Evolutionary conservation across 495 filamentous ascomycete genomes (phyloP).

Genomic region (Hyaloscypha variabilis): DNA sequence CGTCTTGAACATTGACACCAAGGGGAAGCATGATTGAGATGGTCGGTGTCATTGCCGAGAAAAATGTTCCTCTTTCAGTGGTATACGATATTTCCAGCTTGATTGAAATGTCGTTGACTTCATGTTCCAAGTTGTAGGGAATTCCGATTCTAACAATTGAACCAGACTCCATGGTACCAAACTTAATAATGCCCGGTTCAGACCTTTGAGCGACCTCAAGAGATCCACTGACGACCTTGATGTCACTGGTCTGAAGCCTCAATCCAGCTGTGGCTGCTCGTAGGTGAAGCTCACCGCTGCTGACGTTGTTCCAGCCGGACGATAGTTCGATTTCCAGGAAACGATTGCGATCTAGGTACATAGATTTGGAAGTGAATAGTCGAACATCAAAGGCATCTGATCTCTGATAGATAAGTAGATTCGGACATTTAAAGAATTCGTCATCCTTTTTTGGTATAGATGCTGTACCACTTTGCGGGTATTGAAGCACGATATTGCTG

Average conservation of each 20-base stretch:
- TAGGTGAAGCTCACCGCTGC: slow-evolving; percentile 68
- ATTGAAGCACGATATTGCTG: slow-evolving; percentile 69
- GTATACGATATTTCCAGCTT: slow-evolving; percentile 78
- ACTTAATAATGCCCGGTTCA: slow-evolving; percentile 68
- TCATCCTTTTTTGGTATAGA: slow-evolving; percentile 44
- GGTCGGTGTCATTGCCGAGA: slow-evolving; percentile 65
- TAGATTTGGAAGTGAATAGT: slow-evolving; percentile 50
- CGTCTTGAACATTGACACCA: slow-evolving; percentile 94
- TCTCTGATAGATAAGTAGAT: slow-evolving; percentile 50
- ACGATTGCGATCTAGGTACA: slow-evolving; percentile 77
- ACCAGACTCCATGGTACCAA: slow-evolving; percentile 54
- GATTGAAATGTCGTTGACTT: slow-evolving; percentile 70
- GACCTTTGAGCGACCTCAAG: slow-evolving; percentile 55
- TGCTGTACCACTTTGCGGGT: slow-evolving; percentile 52
- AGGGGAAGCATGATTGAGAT: slow-evolving; percentile 75
- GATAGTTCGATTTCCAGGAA: slow-evolving; percentile 72
- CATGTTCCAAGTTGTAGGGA: slow-evolving; percentile 85
- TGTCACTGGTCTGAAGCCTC: slow-evolving; percentile 75
- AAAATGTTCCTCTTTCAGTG: slow-evolving; percentile 72
- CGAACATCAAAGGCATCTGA: slow-evolving; percentile 48
- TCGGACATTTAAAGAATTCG: slow-evolving; percentile 42
- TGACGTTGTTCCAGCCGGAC: slow-evolving; percentile 78
- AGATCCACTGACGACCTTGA: slow-evolving; percentile 58
- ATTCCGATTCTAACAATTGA: slow-evolving; percentile 62
- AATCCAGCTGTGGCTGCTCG: slow-evolving; percentile 86